phyloP scores from a whole-genome alignment of 768 basidiomycete genomes.

The Lyophyllum atratum region DNA sequence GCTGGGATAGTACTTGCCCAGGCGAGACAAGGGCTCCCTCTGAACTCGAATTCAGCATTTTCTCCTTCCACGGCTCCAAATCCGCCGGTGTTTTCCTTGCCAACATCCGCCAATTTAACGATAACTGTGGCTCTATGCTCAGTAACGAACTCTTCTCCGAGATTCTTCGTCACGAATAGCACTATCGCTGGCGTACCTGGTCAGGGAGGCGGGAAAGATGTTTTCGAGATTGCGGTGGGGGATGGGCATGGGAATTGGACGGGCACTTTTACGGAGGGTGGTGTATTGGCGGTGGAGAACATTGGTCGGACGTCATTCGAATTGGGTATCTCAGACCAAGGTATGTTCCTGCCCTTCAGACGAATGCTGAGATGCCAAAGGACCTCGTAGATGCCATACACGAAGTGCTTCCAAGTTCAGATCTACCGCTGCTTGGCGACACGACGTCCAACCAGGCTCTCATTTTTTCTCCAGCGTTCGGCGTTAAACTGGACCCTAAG shows the following conservation, averaged over 20 bases:
- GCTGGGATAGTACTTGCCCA: slow-evolving; percentile 34
- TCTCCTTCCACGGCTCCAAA: slow-evolving; percentile 27
- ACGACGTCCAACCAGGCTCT: slow-evolving; percentile 73
- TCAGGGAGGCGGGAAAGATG: slow-evolving; percentile 36
- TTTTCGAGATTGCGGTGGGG: slow-evolving; percentile 48
- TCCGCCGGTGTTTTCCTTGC: slow-evolving; percentile 42
- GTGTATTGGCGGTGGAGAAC: slow-evolving; percentile 49
- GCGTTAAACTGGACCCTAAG: slow-evolving; percentile 23
- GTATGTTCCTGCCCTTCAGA: slow-evolving; percentile 22
- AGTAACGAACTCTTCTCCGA: slow-evolving; percentile 34
- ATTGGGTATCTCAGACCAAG: slow-evolving; percentile 52
- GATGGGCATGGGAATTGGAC: slow-evolving; percentile 57
- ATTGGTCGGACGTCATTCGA: slow-evolving; percentile 50
- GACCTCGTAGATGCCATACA: slow-evolving; percentile 48
- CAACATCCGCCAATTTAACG: slow-evolving; percentile 36
- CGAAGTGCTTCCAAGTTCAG: slow-evolving; percentile 29
- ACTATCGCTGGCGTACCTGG: slow-evolving; percentile 37
- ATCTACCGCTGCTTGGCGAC: slow-evolving; percentile 66
- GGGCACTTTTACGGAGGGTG: slow-evolving; percentile 47
- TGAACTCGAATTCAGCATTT: slow-evolving; percentile 40
- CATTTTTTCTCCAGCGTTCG: slow-evolving; percentile 66
- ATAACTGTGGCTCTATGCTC: slow-evolving; percentile 56
- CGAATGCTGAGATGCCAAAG: neutral
- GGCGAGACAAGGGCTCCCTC: slow-evolving; percentile 27
- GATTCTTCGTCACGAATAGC: slow-evolving; percentile 63